Conservation (phyloP, 169 alveolate genomes). For the Plasmodium falciparum region DNA sequence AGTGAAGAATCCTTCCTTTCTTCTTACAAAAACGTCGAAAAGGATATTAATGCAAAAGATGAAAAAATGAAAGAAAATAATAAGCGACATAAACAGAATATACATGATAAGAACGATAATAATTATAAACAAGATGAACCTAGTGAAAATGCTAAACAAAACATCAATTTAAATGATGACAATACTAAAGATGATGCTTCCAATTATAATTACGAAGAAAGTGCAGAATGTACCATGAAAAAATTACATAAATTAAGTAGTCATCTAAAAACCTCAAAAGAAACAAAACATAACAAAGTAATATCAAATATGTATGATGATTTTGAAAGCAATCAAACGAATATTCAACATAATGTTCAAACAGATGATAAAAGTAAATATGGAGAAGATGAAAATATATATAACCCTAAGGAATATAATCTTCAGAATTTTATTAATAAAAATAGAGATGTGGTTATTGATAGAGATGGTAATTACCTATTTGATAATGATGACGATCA, state of each 20-base stretch:
- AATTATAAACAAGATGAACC: neutral
- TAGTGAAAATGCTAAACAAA: neutral
- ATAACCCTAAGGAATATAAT: conserved; percentile 60
- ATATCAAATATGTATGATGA: neutral
- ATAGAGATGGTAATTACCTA: conserved; percentile 18
- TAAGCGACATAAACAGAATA: neutral
- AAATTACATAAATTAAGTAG: neutral
- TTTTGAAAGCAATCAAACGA: neutral
- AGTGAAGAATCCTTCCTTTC: conserved; percentile 2
- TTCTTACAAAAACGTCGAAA: conserved; percentile 32
- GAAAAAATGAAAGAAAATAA: conserved; percentile 36
- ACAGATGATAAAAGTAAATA: conserved; percentile 15
- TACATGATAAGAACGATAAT: neutral
- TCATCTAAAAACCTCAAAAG: too few species aligned
- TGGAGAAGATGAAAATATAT: conserved; percentile 20
- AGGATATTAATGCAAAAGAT: conserved; percentile 8
- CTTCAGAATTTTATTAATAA: conserved; percentile 62
- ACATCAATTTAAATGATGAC: neutral
- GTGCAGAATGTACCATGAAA: neutral
- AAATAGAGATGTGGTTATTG: conserved; percentile 66
- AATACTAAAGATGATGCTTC: neutral
- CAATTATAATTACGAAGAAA: neutral
- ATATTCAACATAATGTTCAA: conserved; percentile 16
- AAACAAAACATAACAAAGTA: too few species aligned
- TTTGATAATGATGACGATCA: conserved; percentile 73